Evolutionary conservation across 306 rosid genomes (phyloP), one percentile per base, ranked within the genome.

Genomic region (Crataegus laevigata): DNA sequence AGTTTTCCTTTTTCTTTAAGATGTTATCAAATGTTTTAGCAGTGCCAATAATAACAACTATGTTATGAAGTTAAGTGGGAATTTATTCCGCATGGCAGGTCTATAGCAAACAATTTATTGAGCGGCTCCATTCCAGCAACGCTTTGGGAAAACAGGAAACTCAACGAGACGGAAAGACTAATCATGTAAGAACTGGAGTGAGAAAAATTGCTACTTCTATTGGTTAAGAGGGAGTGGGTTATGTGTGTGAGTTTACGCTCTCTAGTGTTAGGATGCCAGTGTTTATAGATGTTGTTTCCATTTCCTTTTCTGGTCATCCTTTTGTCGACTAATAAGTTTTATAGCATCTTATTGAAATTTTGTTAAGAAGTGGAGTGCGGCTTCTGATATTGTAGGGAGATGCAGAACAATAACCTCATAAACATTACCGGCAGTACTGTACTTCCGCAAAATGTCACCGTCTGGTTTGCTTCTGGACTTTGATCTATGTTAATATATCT

Each of bases 31-130:
- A 45, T 69, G 15, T 22, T 52, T 9, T 63, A 17, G 58, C 43
- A 60, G 65, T 69, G 60, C 82, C 47, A 66, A 78, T 59, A 30
- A 54, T 74, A 72, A 75, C 57, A 70, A 68, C 26, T 47, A 45
- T 73, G 45, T 5, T 71, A 63, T 36, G 38, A 74, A 72, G 51
- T 55, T 15, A 64, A 64, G 34, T 50, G 54, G 28, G 66, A 63
- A 73, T 40, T 54, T 73, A 52, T 84, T 82, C 60, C 59, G 26
- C 80, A 22, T 79, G 81, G 82, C 89, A 96, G 99, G 97, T 96
- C 93, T 68, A 80, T 96, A 78, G 91, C 91, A 36, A 90, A 88
- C 89, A 96, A 96, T 84, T 78, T 72, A 47, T 78, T 96, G 85
- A 78, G 11, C 32, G 98, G 97, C 45, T 69, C 62, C 66, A 81